A percentile compares a stretch with the other conserved stretches of the same genome.
Conservation (phyloP, 306 rosid species). For the Vigna angularis region DNA sequence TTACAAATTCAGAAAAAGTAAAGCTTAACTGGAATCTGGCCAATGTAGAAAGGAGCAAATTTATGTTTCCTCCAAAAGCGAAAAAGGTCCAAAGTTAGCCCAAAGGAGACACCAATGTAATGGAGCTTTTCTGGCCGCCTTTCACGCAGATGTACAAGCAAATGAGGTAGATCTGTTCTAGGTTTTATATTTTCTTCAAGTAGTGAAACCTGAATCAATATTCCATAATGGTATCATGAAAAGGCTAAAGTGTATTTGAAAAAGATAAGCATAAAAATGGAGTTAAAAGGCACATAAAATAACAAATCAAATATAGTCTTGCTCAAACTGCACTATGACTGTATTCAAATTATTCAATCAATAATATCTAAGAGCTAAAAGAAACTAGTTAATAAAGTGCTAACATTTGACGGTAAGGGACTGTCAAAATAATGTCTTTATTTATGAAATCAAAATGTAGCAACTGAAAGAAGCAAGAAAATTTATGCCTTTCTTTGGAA, state of each 20-base stretch:
- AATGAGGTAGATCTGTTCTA: conserved; percentile 86
- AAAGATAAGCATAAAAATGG: conserved; percentile 16
- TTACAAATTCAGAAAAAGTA: conserved; percentile 29
- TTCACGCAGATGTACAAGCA: conserved; percentile 88
- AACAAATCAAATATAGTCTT: conserved; percentile 39
- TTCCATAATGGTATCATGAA: conserved; percentile 41
- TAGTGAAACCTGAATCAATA: conserved; percentile 74
- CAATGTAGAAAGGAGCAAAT: conserved; percentile 91
- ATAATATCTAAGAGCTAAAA: conserved; percentile 3
- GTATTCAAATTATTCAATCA: conserved; percentile 8
- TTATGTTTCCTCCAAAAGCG: conserved; percentile 94
- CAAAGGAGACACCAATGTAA: conserved; percentile 95
- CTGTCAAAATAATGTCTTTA: conserved; percentile 20
- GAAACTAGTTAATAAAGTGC: conserved; percentile 14
- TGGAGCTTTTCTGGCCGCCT: conserved; percentile 93
- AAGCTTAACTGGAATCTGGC: conserved; percentile 96
- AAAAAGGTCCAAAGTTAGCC: conserved; percentile 86
- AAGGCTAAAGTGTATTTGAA: conserved; percentile 27
- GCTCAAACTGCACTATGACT: conserved; percentile 18
- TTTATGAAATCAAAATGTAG: background rate
- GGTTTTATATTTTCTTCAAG: conserved; percentile 86
- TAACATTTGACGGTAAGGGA: background rate
- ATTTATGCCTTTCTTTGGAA: background rate
- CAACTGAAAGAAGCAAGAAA: conserved; percentile 18
- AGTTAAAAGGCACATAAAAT: conserved; percentile 14